Base-by-base conservation (phyloP, 2,329 filamentous ascomycete species). In the Tothia fuscella region DNA sequence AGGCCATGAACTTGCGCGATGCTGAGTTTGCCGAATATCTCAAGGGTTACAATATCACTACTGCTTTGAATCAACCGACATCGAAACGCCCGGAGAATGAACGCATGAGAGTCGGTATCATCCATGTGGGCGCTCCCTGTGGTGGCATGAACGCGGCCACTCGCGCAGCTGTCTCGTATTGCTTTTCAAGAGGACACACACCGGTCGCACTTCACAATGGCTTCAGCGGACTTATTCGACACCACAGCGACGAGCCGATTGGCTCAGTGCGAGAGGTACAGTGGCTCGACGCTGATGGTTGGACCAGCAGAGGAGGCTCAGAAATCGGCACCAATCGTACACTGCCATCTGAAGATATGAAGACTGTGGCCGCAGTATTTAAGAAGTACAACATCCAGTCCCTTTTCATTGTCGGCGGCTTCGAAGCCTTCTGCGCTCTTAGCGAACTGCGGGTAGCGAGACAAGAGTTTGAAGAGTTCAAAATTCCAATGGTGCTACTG, bases 141-240 rank as follows among this genome's bases (percentile, higher is more conserved):
- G 84, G 91, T 61, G 91, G 91, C 53, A 96, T 98, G 84, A 98
- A 98, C 63, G 88, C 89, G 21, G 91, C 91, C 31, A 91, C 93
- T 16, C 79, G 91, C 51, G 89, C 86, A 22, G 89, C 85, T 12
- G 88, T 95, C 14, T 86, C 87, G 24, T 95, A 95, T 68, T 96
- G 88, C 59, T 62, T 93, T 44, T 82, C 83, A 33, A 78, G 87
- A 45, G 91, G 91, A n/a, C 91, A 98, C 60, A 86, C 85, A 40
- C 84, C 91, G 3, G 62, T 96, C 53, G 89, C 86, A 14, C 87
- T 98, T 43, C 84, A 96, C 66, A 98, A 98, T 54, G 91, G 91
- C 20, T 98, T 98, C 62, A 86, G 91, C 24, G 91, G 91, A 13
- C 79, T 98, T 44, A 82, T 86, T 41, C 78, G 91, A 35, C 91